These are phyloP conservation scores for Phytophthora syringae DNA, from an alignment of 352 stramenopile species.

Conservation along the genomic window DNA sequence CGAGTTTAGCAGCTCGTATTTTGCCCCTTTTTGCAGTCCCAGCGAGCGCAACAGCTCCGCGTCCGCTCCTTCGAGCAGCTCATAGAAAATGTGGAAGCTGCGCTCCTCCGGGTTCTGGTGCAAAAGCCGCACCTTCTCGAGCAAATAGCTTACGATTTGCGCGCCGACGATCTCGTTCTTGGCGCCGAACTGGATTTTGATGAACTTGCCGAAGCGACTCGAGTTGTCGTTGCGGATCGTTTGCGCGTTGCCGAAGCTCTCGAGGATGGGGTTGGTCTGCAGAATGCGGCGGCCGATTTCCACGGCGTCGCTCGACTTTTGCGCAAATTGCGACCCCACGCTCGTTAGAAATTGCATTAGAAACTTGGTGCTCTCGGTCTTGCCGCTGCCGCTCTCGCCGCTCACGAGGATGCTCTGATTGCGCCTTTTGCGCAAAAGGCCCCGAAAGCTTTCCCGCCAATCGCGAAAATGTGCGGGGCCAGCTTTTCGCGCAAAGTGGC, in stretches of 20 bases:
- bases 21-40: conserved; percentile 58
- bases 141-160: conserved; percentile 96
- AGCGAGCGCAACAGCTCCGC: conserved; percentile 71
- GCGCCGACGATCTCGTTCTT: conserved; percentile 90
- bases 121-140: conserved; percentile 96
- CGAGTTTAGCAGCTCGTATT: conserved; percentile 91
- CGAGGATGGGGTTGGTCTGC: conserved; percentile 97
- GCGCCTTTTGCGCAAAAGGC: conserved; percentile 57
- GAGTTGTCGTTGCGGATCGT: conserved; percentile 98
- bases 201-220: conserved; percentile 96
- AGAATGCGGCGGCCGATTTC: conserved; percentile 90
- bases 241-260: conserved; percentile 97
- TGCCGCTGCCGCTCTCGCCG: conserved; percentile 93
- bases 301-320: conserved; percentile 50
- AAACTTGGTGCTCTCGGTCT: conserved; percentile 97
- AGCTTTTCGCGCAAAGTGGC: conserved; percentile 20
- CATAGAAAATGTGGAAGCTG: conserved; percentile 97
- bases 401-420: conserved; percentile 95
- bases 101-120: conserved; percentile 93
- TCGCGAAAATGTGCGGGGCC: conserved; percentile 92
- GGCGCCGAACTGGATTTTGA: conserved; percentile 93
- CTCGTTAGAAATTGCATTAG: conserved; percentile 96
- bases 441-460: conserved; percentile 87
- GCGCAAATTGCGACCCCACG: conserved; percentile 60
- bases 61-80: conserved; percentile 88